Evolutionary conservation across 768 basidiomycete species (phyloP).

Genomic region (Hortiboletus campestris): DNA sequence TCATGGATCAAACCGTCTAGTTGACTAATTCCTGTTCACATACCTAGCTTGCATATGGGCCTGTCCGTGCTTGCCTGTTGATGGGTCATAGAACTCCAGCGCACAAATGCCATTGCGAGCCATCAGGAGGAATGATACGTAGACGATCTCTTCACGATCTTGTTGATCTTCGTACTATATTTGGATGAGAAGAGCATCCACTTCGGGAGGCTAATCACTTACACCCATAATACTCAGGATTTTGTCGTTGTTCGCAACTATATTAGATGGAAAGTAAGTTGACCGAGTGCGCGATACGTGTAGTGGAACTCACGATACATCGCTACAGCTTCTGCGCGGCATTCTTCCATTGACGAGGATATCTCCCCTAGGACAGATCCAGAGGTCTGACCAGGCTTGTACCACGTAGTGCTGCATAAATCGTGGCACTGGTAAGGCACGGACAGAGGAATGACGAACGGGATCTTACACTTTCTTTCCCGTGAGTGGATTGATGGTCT

Average conservation of each 20-base stretch:
- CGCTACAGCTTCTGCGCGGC: slow-evolving; percentile 86
- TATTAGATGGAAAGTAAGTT: not conserved
- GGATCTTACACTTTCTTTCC: slow-evolving; percentile 63
- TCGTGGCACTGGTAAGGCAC: not conserved
- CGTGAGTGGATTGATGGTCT: slow-evolving; percentile 83
- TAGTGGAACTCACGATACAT: slow-evolving; percentile 58
- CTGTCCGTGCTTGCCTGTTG: slow-evolving; percentile 79
- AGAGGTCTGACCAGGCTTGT: slow-evolving; percentile 82
- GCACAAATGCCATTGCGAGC: slow-evolving; percentile 79
- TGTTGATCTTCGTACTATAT: slow-evolving; percentile 62
- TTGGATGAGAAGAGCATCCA: not conserved
- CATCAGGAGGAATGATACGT: slow-evolving; percentile 81
- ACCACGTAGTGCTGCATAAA: slow-evolving; percentile 68
- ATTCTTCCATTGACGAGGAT: slow-evolving; percentile 90
- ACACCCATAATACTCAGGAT: slow-evolving; percentile 83
- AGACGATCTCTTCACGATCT: slow-evolving; percentile 76
- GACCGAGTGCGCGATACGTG: not conserved
- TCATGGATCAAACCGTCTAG: not conserved
- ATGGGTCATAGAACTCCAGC: slow-evolving; percentile 81
- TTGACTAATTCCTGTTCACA: slow-evolving; percentile 12
- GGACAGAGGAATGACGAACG: not conserved
- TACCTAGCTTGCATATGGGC: slow-evolving; percentile 91
- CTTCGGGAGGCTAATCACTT: slow-evolving; percentile 21
- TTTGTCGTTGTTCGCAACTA: slow-evolving; percentile 71
- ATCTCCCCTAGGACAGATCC: slow-evolving; percentile 83